phyloP scores from a whole-genome alignment of 495 filamentous ascomycete species.

The Penicillium ochrochloron region DNA sequence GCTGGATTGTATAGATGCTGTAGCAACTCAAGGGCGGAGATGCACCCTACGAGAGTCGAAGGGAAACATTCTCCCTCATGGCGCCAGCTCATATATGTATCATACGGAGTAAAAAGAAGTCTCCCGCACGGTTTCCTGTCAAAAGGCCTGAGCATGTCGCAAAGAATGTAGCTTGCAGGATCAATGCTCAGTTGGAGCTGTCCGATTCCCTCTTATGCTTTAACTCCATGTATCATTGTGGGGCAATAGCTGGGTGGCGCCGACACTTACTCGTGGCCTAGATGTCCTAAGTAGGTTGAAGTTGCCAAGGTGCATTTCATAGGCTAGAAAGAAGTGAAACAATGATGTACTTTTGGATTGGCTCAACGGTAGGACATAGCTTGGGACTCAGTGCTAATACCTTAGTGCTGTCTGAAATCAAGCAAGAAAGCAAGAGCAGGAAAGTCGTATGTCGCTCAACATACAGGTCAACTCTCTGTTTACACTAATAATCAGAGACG shows the following conservation, averaged over 20 bases:
- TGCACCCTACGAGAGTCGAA: not conserved
- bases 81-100: not conserved
- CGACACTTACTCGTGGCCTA: not conserved
- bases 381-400: not conserved
- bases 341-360: not conserved
- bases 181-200: not conserved
- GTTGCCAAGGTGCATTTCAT: not conserved
- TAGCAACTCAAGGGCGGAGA: too few relatives aligned
- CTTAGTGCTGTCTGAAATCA: not conserved
- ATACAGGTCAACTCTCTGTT: not conserved
- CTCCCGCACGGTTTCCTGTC: not conserved
- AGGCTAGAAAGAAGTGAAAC: not conserved
- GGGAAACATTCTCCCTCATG: not conserved
- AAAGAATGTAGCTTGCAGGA: not conserved
- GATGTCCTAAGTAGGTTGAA: not conserved
- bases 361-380: too few relatives aligned
- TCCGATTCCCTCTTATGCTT: not conserved
- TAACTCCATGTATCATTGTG: not conserved
- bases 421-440: not conserved
- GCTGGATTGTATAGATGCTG: too few relatives aligned
- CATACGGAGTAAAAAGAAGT: not conserved
- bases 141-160: not conserved
- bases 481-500: not conserved
- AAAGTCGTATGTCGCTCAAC: not conserved
- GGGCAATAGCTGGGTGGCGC: not conserved